phyloP scores from a whole-genome alignment of 805 yeast species.

The Candida coquimbonensis region DNA sequence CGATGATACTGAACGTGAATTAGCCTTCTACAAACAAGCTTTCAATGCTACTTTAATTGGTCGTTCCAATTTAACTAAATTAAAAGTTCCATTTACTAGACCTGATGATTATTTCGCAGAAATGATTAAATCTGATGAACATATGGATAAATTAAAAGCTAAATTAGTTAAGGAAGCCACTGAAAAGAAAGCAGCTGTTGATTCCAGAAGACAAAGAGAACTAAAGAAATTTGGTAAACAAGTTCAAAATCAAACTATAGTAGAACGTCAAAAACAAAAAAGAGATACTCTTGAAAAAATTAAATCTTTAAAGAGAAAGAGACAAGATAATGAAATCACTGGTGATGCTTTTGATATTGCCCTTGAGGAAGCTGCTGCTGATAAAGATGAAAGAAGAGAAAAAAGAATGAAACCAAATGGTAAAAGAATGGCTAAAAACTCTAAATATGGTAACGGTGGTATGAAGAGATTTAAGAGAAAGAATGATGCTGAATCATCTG shows the following conservation, averaged over 20 bases:
- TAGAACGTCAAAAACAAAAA: slow-evolving; percentile 90
- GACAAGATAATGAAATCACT: slow-evolving; percentile 66
- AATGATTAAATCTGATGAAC: slow-evolving; percentile 96
- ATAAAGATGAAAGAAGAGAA: slow-evolving; percentile 33
- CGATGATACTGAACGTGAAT: slow-evolving; percentile 93
- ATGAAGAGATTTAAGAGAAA: slow-evolving; percentile 64
- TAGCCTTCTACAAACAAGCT: slow-evolving; percentile 93
- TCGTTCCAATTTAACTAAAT: slow-evolving; percentile 53
- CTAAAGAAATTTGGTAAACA: slow-evolving; percentile 97
- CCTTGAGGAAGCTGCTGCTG: slow-evolving; percentile 69
- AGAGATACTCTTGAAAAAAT: slow-evolving; percentile 83
- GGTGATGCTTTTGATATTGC: slow-evolving; percentile 83
- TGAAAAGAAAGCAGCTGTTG: slow-evolving; percentile 85
- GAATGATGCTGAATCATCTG: slow-evolving; percentile 67
- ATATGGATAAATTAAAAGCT: slow-evolving; percentile 87
- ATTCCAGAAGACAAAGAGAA: slow-evolving; percentile 89
- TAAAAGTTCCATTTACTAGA: slow-evolving; percentile 82
- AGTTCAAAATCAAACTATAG: slow-evolving; percentile 89
- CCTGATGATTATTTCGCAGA: slow-evolving; percentile 97
- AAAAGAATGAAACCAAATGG: slow-evolving; percentile 51
- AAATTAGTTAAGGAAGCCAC: slow-evolving; percentile 74
- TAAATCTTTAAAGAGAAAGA: slow-evolving; percentile 84
- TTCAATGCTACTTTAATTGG: slow-evolving; percentile 75
- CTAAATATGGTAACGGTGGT: slow-evolving; percentile 75
- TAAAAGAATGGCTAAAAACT: slow-evolving; percentile 63